Conservation (phyloP, 257 asterid genomes). For the Forsythia viridissima region DNA sequence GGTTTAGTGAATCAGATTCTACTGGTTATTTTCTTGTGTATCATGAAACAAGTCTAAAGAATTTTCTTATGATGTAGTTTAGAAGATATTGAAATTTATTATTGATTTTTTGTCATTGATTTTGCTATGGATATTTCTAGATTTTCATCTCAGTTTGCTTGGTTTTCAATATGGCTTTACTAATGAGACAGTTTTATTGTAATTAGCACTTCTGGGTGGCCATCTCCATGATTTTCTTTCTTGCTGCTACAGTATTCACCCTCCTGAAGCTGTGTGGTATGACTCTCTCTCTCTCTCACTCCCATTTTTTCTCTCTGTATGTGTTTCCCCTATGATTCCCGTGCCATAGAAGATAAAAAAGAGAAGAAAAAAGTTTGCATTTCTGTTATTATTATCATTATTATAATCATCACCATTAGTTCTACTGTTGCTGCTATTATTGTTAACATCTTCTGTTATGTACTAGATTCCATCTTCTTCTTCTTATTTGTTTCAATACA, state of each 20-base stretch:
- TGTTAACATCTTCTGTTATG: background rate
- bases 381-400: constrained; percentile 1
- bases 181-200: constrained; percentile 28
- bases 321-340: background rate
- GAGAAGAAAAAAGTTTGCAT: constrained; percentile 5
- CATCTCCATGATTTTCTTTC: constrained; percentile 93
- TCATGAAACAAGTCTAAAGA: background rate
- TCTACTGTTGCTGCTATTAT: background rate
- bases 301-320: background rate
- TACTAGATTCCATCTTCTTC: background rate
- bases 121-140: constrained; percentile 5
- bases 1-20: background rate
- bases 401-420: background rate
- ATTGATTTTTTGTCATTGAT: background rate
- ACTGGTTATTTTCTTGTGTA: background rate
- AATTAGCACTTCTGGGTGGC: constrained; percentile 99
- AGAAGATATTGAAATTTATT: background rate
- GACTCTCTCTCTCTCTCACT: constrained; percentile 24
- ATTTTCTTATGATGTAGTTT: background rate
- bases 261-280: constrained; percentile 90
- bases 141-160: constrained; percentile 16
- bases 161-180: constrained; percentile 16
- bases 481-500: background rate
- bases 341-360: background rate
- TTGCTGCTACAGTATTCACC: constrained; percentile 95